These are phyloP conservation scores for Candida golubevii DNA, from an alignment of 805 yeast species.

Conservation along the genomic window DNA sequence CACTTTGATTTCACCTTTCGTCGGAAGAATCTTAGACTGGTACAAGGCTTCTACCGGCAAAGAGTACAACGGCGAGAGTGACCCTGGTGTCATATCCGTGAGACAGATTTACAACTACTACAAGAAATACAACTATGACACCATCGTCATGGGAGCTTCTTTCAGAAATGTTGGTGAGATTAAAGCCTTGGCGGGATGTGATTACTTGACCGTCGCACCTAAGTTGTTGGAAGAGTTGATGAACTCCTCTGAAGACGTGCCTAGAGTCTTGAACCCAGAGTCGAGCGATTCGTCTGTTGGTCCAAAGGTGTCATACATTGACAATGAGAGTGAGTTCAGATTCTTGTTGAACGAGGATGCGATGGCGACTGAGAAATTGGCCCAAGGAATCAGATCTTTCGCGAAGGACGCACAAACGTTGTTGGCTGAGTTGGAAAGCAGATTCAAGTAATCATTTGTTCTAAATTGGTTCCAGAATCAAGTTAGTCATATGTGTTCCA, in stretches of 20 bases:
- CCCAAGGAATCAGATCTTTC: slow-evolving; percentile 97
- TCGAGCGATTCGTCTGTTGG: slow-evolving; percentile 44
- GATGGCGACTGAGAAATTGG: slow-evolving; percentile 96
- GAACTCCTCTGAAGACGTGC: slow-evolving; percentile 74
- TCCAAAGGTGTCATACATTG: slow-evolving; percentile 68
- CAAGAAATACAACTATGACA: slow-evolving; percentile 93
- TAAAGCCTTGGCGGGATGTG: slow-evolving; percentile 95
- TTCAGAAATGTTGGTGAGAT: slow-evolving; percentile 97
- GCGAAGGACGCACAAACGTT: slow-evolving; percentile 89
- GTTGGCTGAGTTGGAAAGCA: slow-evolving; percentile 58
- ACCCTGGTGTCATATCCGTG: slow-evolving; percentile 96
- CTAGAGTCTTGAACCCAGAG: slow-evolving; percentile 71
- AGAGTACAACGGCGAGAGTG: slow-evolving; percentile 67
- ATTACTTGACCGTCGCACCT: slow-evolving; percentile 93
- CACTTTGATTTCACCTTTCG: slow-evolving; percentile 96
- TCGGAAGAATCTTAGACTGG: slow-evolving; percentile 99
- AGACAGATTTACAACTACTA: slow-evolving; percentile 90
- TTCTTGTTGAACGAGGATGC: slow-evolving; percentile 90
- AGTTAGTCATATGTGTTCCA: too few species aligned
- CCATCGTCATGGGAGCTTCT: slow-evolving; percentile 99
- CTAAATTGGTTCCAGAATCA: too few species aligned
- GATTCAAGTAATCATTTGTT: slow-evolving; percentile 29
- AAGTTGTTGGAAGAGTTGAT: slow-evolving; percentile 81
- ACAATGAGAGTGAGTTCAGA: slow-evolving; percentile 89
- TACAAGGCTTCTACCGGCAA: slow-evolving; percentile 92